Conservation (phyloP, 768 basidiomycete genomes). For the Amanita exitialis region DNA sequence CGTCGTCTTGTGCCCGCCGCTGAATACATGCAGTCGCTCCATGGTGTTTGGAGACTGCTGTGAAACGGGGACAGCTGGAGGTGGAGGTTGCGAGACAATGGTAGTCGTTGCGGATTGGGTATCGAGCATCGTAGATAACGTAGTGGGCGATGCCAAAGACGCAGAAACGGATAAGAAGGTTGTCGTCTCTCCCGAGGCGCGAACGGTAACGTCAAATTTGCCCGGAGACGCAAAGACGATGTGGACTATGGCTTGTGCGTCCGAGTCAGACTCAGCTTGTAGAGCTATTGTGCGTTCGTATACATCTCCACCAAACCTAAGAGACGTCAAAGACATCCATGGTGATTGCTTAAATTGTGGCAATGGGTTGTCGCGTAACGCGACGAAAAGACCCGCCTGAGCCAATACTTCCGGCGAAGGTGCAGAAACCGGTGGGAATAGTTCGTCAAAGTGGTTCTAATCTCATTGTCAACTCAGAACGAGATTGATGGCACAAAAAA, state of each 20-base stretch:
- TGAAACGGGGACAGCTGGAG: constrained; percentile 42
- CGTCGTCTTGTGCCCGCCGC: constrained; percentile 50
- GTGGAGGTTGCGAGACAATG: constrained; percentile 61
- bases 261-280: constrained; percentile 41
- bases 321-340: constrained; percentile 62
- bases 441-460: constrained; percentile 73
- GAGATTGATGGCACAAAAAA: neutral
- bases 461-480: neutral
- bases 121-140: constrained; percentile 43
- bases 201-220: constrained; percentile 45
- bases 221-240: constrained; percentile 28
- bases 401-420: constrained; percentile 60
- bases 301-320: constrained; percentile 70
- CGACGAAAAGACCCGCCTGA: constrained; percentile 71
- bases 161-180: constrained; percentile 46
- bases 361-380: constrained; percentile 44
- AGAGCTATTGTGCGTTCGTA: constrained; percentile 54
- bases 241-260: constrained; percentile 29
- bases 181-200: constrained; percentile 17
- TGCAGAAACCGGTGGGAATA: constrained; percentile 60
- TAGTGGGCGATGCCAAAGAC: constrained; percentile 40
- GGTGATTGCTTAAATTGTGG: constrained; percentile 26
- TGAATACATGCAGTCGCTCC: constrained; percentile 74
- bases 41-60: constrained; percentile 38
- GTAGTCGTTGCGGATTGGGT: constrained; percentile 46